Evolutionary conservation across 768 basidiomycete species (phyloP).

Genomic region (Rhizopogon rudus): DNA sequence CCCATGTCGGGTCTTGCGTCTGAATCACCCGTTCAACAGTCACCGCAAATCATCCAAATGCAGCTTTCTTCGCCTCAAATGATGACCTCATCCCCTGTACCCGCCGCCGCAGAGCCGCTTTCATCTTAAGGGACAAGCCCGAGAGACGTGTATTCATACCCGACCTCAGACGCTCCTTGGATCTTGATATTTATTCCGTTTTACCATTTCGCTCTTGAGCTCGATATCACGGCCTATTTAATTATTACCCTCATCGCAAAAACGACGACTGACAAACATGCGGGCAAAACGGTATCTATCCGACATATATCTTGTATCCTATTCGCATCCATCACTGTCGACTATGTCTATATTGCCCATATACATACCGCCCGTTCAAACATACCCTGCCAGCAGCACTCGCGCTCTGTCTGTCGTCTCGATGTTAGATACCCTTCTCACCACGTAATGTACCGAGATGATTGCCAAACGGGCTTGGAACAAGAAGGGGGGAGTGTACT

Average conservation of each 20-base stretch:
- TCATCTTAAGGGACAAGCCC: constrained; percentile 12
- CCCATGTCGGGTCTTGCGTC: constrained; percentile 22
- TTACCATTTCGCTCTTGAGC: constrained; percentile 17
- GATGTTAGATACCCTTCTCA: constrained; percentile 27
- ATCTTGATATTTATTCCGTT: constrained; percentile 26
- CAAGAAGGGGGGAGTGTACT: constrained; percentile 23
- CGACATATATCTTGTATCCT: constrained; percentile 26
- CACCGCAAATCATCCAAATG: constrained; percentile 13
- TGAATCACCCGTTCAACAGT: constrained; percentile 16
- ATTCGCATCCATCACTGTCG: constrained; percentile 15
- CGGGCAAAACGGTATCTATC: constrained; percentile 14
- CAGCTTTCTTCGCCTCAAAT: constrained; percentile 24
- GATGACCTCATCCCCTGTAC: constrained; percentile 16
- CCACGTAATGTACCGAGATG: constrained; percentile 21
- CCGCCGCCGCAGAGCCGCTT: constrained; percentile 10
- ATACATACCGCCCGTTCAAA: constrained; percentile 17
- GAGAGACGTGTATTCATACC: background rate
- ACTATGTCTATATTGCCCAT: constrained; percentile 26
- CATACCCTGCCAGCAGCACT: constrained; percentile 12
- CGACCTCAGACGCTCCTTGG: background rate
- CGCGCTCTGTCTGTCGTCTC: constrained; percentile 15
- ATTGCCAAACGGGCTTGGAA: constrained; percentile 28
- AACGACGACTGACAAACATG: constrained; percentile 15
- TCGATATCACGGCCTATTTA: constrained; percentile 27
- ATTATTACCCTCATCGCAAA: constrained; percentile 14